phyloP scores from a whole-genome alignment of 2,329 filamentous ascomycete species.

The Cytospora leucostoma region DNA sequence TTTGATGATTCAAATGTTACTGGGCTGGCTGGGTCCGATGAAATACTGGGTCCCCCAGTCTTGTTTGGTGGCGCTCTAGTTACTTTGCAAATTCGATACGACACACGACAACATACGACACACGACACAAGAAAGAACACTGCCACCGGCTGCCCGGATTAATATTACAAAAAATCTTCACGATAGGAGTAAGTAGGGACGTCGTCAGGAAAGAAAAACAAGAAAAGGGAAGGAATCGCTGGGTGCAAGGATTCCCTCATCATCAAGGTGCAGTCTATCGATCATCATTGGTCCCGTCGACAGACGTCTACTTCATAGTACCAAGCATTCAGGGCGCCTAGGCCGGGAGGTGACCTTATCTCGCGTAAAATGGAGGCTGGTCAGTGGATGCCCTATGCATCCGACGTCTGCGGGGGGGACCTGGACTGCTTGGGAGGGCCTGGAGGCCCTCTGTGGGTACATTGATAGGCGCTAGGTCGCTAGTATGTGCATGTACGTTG shows the following conservation, averaged over 20 bases:
- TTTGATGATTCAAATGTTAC: not conserved
- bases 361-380: conserved; percentile 23
- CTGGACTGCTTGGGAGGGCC: conserved; percentile 12
- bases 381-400: conserved; percentile 6
- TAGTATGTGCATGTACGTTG: not conserved
- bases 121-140: too few relatives aligned
- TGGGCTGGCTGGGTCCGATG: not conserved
- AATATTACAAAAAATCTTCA: too few relatives aligned
- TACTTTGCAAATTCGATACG: too few relatives aligned
- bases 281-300: too few relatives aligned
- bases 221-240: too few relatives aligned
- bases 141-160: too few relatives aligned
- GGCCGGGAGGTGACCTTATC: conserved; percentile 24
- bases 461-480: not conserved
- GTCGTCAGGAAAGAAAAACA: too few relatives aligned
- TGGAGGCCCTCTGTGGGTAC: not conserved
- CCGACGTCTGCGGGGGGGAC: not conserved
- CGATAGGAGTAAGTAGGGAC: too few relatives aligned
- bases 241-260: too few relatives aligned
- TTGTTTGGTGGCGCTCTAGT: not conserved
- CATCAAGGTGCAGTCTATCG: too few relatives aligned
- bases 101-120: too few relatives aligned
- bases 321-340: not conserved
- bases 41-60: not conserved
- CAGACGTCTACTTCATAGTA: too few relatives aligned